Evolutionary conservation across 2,329 filamentous ascomycete genomes (phyloP).

Genomic region (Ilyonectria destructans): DNA sequence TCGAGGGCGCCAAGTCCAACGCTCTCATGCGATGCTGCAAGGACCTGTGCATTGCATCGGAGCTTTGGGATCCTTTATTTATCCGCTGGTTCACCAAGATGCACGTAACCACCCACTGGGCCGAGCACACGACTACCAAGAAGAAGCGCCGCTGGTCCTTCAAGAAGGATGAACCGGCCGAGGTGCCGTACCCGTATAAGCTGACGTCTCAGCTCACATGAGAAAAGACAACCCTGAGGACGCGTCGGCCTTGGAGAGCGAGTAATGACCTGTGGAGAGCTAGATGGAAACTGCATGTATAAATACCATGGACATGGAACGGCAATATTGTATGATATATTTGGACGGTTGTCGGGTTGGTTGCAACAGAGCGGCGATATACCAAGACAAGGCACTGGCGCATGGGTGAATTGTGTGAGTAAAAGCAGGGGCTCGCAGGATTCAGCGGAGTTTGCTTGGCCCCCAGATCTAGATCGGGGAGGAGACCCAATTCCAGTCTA

Average conservation of each 20-base stretch:
- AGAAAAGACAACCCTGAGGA: background rate
- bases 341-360: background rate
- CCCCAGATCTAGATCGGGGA: constrained; percentile 12
- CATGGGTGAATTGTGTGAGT: constrained; percentile 19
- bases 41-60: constrained; percentile 93
- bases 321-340: constrained; percentile 35
- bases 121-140: constrained; percentile 89
- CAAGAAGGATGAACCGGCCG: constrained; percentile 77
- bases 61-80: constrained; percentile 96
- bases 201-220: constrained; percentile 62
- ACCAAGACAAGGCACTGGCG: constrained; percentile 12
- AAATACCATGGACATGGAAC: background rate
- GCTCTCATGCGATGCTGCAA: constrained; percentile 99
- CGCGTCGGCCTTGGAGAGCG: background rate
- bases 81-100: constrained; percentile 86
- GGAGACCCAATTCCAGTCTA: constrained; percentile 27
- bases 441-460: constrained; percentile 14
- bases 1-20: constrained; percentile 98
- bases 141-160: constrained; percentile 91
- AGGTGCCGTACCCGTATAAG: constrained; percentile 78
- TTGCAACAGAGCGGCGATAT: background rate
- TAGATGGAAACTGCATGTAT: background rate
- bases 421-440: constrained; percentile 12
- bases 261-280: background rate
- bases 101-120: constrained; percentile 87